These are phyloP conservation scores for Saccharomycopsis olivae DNA, from an alignment of 805 yeast genomes.

Conservation along the genomic window DNA sequence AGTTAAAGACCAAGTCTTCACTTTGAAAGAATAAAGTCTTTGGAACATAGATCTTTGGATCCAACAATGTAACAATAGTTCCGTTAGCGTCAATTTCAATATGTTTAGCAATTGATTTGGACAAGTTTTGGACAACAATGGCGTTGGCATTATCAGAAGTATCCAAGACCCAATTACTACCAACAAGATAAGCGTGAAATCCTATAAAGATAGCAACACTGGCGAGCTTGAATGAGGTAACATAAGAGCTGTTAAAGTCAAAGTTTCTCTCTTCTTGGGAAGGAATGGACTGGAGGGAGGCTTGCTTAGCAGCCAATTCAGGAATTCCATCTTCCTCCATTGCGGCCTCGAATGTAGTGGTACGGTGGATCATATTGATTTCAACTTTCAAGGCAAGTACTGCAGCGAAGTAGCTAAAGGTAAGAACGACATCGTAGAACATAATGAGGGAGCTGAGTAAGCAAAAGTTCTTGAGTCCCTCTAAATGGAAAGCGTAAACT, in stretches of 20 bases:
- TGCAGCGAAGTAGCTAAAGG: conserved; percentile 75
- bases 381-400: conserved; percentile 81
- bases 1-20: conserved; percentile 48
- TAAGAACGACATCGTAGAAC: conserved; percentile 57
- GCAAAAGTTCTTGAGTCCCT: conserved; percentile 74
- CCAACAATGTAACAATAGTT: conserved; percentile 46
- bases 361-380: conserved; percentile 74
- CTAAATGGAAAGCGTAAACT: conserved; percentile 51
- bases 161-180: conserved; percentile 42
- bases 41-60: conserved; percentile 49
- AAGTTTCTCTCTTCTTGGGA: conserved; percentile 21
- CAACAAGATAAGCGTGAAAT: conserved; percentile 57
- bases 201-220: conserved; percentile 49
- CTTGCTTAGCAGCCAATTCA: conserved; percentile 60
- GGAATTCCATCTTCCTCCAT: conserved; percentile 90
- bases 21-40: conserved; percentile 41
- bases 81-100: conserved; percentile 36
- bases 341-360: conserved; percentile 64
- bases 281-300: conserved; percentile 30
- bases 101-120: conserved; percentile 33
- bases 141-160: neutral
- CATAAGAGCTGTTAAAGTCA: conserved; percentile 20
- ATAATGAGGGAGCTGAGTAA: conserved; percentile 61
- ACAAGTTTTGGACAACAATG: conserved; percentile 23
- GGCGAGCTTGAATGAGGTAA: conserved; percentile 49